These are phyloP conservation scores for Suillus fuscotomentosus DNA, from an alignment of 768 basidiomycete species.

Conservation along the genomic window DNA sequence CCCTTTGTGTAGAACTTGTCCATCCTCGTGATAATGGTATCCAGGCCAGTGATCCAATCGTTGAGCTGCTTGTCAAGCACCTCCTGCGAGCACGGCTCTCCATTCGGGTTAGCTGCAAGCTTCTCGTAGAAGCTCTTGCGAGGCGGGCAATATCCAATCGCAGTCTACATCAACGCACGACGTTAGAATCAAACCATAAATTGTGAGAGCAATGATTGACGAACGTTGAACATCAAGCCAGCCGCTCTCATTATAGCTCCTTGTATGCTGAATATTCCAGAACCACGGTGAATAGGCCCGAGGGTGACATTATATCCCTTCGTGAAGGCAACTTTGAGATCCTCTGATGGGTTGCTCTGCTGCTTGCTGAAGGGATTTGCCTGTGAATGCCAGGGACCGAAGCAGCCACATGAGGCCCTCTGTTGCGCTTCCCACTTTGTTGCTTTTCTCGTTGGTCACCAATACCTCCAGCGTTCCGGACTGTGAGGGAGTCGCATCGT, in stretches of 20 bases:
- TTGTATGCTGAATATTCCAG: not conserved
- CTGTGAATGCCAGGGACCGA: conserved; percentile 89
- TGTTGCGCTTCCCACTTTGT: conserved; percentile 87
- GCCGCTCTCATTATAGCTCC: conserved; percentile 2
- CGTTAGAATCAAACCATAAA: conserved; percentile 17
- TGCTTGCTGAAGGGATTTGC: conserved; percentile 71
- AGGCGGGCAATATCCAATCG: conserved; percentile 59
- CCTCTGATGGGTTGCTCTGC: conserved; percentile 54
- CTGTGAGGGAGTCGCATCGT: conserved; percentile 58
- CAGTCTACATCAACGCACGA: conserved; percentile 38
- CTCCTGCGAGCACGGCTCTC: conserved; percentile 44
- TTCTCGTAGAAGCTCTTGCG: conserved; percentile 61
- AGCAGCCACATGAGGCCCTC: conserved; percentile 94
- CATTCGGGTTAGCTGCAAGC: conserved; percentile 60
- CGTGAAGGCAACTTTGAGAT: conserved; percentile 70
- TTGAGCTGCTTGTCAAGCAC: conserved; percentile 53
- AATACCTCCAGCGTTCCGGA: conserved; percentile 84
- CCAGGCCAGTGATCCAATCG: conserved; percentile 61
- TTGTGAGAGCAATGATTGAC: not conserved
- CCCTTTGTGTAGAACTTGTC: conserved; percentile 54
- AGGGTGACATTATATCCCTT: conserved; percentile 63
- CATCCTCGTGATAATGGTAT: conserved; percentile 49
- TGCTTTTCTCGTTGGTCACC: conserved; percentile 77
- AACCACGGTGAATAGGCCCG: not conserved
- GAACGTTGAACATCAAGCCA: conserved; percentile 2